Evolutionary conservation across 192 early-diverging fungal genomes (phyloP).

Genomic region (Gamsiella multidivaricata): DNA sequence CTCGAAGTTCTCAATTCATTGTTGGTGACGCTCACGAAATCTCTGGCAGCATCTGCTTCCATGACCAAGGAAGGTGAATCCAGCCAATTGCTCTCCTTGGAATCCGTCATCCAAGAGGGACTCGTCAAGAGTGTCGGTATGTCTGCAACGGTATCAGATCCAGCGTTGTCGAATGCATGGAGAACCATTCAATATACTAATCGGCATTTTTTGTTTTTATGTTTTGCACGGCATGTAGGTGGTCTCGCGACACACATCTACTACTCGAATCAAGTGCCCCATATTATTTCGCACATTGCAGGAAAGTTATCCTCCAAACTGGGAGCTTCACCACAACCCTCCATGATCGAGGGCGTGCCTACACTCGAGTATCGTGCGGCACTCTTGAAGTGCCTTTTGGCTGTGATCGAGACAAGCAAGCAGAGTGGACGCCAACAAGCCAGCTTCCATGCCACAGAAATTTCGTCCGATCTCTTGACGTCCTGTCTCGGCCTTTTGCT

Average conservation of each 20-base stretch:
- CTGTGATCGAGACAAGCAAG: slow-evolving; percentile 56
- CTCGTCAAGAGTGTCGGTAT: slow-evolving; percentile 49
- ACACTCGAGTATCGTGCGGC: slow-evolving; percentile 51
- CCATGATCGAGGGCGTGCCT: slow-evolving; percentile 56
- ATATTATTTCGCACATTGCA: slow-evolving; percentile 65
- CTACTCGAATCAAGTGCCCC: slow-evolving; percentile 65
- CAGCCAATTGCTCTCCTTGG: slow-evolving; percentile 14
- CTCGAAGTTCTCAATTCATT: slow-evolving; percentile 64
- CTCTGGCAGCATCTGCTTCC: slow-evolving; percentile 14
- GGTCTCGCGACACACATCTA: slow-evolving; percentile 67
- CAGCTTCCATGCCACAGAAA: slow-evolving; percentile 37
- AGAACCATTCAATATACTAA: background rate
- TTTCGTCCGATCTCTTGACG: slow-evolving; percentile 54
- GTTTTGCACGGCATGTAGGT: slow-evolving; percentile 37
- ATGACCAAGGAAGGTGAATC: slow-evolving; percentile 29
- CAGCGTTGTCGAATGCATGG: background rate
- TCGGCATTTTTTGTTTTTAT: background rate
- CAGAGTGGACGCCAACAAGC: slow-evolving; percentile 43
- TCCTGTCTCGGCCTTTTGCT: slow-evolving; percentile 48
- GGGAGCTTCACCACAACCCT: slow-evolving; percentile 11
- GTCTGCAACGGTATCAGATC: too few species aligned
- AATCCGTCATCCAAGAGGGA: slow-evolving; percentile 31
- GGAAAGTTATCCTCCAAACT: slow-evolving; percentile 50
- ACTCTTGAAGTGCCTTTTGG: slow-evolving; percentile 59
- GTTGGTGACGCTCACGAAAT: slow-evolving; percentile 54